Evolutionary conservation across 352 stramenopile species (phyloP).

Genomic region (Albugo laibachii): DNA sequence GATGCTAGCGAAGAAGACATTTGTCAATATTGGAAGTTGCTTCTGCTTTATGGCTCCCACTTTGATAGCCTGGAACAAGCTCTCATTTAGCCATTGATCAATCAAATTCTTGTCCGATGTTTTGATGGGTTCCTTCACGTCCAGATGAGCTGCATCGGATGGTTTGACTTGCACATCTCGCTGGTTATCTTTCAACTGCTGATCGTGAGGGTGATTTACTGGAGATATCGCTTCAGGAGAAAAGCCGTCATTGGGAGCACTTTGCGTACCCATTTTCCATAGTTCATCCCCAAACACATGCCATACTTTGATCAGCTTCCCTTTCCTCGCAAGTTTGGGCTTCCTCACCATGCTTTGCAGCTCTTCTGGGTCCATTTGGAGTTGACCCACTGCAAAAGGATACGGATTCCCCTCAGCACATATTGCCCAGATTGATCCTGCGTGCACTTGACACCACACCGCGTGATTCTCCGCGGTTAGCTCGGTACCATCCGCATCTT

Average conservation of each 20-base stretch:
- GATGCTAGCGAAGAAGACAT: conserved; percentile 44
- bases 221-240: not conserved
- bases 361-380: conserved; percentile 51
- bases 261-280: conserved; percentile 1
- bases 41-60: conserved; percentile 36
- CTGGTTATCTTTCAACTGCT: not conserved
- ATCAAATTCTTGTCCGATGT: conserved; percentile 37
- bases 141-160: conserved; percentile 10
- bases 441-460: not conserved
- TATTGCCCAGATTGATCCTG: not conserved
- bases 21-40: conserved; percentile 59
- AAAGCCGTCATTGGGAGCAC: conserved; percentile 1
- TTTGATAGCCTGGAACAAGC: conserved; percentile 44
- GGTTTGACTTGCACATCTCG: conserved; percentile 4
- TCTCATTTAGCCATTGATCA: conserved; percentile 39
- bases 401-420: conserved; percentile 42
- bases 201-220: conserved; percentile 3
- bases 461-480: conserved; percentile 6
- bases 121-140: conserved; percentile 11
- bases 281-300: conserved; percentile 13
- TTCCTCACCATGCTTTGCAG: conserved; percentile 7
- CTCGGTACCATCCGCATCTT: conserved; percentile 20
- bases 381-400: conserved; percentile 55
- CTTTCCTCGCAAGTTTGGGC: too few species aligned
- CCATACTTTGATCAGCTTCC: conserved; percentile 10